A percentile compares a stretch with the other conserved stretches of the same genome.
These are phyloP conservation scores for Paragyromitra xinjiangensis DNA, from an alignment of 495 filamentous ascomycete genomes.

Conservation along the genomic window DNA sequence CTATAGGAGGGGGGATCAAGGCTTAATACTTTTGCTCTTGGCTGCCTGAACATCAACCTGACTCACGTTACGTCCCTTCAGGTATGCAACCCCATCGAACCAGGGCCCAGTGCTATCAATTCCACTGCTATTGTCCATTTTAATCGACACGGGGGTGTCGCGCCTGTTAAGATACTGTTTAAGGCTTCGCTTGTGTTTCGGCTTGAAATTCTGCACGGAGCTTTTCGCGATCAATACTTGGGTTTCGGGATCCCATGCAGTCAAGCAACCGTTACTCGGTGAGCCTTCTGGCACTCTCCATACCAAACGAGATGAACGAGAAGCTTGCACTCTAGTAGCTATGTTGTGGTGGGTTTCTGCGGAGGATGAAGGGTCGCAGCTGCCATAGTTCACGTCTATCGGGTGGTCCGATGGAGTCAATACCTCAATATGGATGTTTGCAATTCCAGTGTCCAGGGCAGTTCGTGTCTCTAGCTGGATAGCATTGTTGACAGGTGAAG, in stretches of 20 bases:
- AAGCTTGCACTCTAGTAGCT: conserved; percentile 46
- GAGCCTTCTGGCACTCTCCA: conserved; percentile 66
- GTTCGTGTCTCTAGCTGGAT: conserved; percentile 32
- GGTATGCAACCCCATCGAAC: conserved; percentile 73
- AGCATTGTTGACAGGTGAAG: conserved; percentile 7
- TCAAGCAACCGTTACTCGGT: conserved; percentile 63
- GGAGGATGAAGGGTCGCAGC: conserved; percentile 51
- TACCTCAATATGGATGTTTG: conserved; percentile 61
- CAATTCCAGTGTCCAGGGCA: conserved; percentile 59
- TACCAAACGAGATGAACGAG: conserved; percentile 60
- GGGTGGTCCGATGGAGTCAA: conserved; percentile 51
- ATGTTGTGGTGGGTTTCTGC: conserved; percentile 57
- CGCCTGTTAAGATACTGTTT: conserved; percentile 29
- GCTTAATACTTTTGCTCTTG: conserved; percentile 62
- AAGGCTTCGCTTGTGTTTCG: conserved; percentile 56
- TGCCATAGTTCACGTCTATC: conserved; percentile 61
- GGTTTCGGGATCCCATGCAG: conserved; percentile 62
- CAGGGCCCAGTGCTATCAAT: conserved; percentile 72
- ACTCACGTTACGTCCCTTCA: conserved; percentile 66
- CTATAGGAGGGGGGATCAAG: neutral
- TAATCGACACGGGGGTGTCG: conserved; percentile 53
- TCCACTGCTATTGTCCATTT: conserved; percentile 63
- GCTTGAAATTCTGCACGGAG: conserved; percentile 57
- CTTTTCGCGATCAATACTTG: conserved; percentile 62
- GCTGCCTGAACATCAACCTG: conserved; percentile 65